phyloP scores from a whole-genome alignment of 2,329 filamentous ascomycete genomes.

The Microdochium bolleyi region DNA sequence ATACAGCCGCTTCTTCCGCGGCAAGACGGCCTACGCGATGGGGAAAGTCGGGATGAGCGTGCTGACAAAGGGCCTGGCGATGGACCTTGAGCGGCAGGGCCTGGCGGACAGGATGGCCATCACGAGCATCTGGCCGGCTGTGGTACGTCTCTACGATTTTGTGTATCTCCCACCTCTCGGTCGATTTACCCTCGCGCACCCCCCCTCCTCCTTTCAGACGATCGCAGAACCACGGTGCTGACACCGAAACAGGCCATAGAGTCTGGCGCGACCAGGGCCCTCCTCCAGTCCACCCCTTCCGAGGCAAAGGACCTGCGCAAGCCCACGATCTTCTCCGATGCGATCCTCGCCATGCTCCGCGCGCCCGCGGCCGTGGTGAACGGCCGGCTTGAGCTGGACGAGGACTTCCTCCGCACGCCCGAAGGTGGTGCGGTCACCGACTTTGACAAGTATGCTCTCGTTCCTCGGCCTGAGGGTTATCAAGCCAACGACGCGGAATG shows the following conservation, averaged over 20 bases:
- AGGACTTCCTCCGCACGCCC: constrained; percentile 66
- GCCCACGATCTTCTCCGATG: constrained; percentile 70
- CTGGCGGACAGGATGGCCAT: constrained; percentile 59
- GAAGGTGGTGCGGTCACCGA: constrained; percentile 59
- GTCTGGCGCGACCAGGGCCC: constrained; percentile 61
- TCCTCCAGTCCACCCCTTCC: constrained; percentile 33
- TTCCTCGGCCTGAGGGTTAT: constrained; percentile 39
- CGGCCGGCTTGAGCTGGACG: constrained; percentile 65
- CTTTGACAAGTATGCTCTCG: constrained; percentile 65
- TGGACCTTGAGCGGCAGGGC: constrained; percentile 68
- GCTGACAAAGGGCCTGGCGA: constrained; percentile 70
- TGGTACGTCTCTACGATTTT: constrained; percentile 35
- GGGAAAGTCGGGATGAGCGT: constrained; percentile 79
- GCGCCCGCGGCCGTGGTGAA: constrained; percentile 56
- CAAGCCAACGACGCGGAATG: not conserved
- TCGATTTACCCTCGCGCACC: not conserved
- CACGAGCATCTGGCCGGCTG: constrained; percentile 76
- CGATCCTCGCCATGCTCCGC: constrained; percentile 63
- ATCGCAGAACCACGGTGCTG: not conserved
- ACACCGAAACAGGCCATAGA: constrained; percentile 48
- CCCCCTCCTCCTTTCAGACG: constrained; percentile 1
- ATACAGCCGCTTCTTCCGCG: constrained; percentile 76
- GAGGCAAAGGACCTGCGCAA: constrained; percentile 55
- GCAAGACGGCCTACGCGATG: constrained; percentile 77
- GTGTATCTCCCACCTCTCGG: not conserved